Percentiles rank a stretch among this genome's conserved stretches.
Evolutionary conservation across 2,329 filamentous ascomycete genomes (phyloP).

Genomic region (Verticillium nubilum): DNA sequence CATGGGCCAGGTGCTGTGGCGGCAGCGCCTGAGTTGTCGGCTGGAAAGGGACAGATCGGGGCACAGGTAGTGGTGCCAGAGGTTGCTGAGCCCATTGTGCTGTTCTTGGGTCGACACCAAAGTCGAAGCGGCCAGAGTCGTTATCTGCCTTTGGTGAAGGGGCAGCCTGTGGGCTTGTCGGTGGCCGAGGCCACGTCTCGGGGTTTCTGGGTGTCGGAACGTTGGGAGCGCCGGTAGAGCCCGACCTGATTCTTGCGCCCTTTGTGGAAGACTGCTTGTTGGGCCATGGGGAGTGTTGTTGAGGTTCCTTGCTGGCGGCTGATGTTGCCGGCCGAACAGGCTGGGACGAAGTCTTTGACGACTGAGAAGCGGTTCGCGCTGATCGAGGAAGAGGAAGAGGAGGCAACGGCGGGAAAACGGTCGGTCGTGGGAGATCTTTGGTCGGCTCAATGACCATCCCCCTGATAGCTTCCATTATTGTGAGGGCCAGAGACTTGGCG

Average conservation of each 20-base stretch:
- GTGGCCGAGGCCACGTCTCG: not conserved
- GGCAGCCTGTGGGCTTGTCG: not conserved
- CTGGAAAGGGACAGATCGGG: not conserved
- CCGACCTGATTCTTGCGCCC: not conserved
- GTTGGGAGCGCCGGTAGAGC: not conserved
- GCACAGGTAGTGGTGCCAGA: not conserved
- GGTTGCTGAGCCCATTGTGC: not conserved
- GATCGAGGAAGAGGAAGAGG: conserved; percentile 6
- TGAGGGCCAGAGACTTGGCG: conserved; percentile 31
- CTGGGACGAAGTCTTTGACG: not conserved
- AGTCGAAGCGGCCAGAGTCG: not conserved
- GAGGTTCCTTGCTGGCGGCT: not conserved
- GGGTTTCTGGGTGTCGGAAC: not conserved
- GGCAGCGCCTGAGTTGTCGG: not conserved
- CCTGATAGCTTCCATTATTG: conserved; percentile 21
- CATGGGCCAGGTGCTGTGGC: not conserved
- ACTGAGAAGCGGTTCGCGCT: not conserved
- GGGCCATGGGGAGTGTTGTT: not conserved
- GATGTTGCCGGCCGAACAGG: not conserved
- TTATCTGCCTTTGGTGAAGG: not conserved
- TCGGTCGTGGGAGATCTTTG: conserved; percentile 2
- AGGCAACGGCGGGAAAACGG: conserved; percentile 7
- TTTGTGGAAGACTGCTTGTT: not conserved
- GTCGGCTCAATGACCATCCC: conserved; percentile 15
- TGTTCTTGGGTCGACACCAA: not conserved